Evolutionary conservation across 2,329 filamentous ascomycete genomes (phyloP), one percentile per base, ranked within the genome.

Genomic region (Venturia asperata): DNA sequence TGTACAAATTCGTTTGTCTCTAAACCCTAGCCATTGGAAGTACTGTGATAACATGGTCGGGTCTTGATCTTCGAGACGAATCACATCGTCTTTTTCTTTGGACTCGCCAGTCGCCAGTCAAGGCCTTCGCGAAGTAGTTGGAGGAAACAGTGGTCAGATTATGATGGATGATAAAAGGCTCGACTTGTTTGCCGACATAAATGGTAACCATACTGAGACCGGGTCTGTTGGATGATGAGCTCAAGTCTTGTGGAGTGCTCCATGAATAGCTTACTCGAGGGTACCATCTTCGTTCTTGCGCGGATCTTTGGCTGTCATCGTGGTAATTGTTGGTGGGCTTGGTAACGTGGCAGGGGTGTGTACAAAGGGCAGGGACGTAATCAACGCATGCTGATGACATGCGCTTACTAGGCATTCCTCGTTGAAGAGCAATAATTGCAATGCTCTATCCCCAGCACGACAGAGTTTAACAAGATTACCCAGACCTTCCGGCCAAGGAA

Each of bases 281-380:
- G 52, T 58, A 21, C 52, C 52, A 6, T 58, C 52, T 37, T 19
- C 52, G 37, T 58, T 37, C 52, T n/a, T 58, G 6, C 52, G 52
- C 6, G 52, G 52, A 10, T 37, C 52, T 7, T 58, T 56, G 17
- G 15, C 30, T 56, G 34, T 56, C n/a, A 13, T 21, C 27, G 30
- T 5, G 4, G 52, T 17, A 5, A 19, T 21, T 37, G 49, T 34
- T 30, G 49, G 11, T 19, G 27, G 24, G 13, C n/a, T n/a, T n/a
- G n/a, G n/a, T n/a, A n/a, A n/a, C n/a, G n/a, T n/a, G n/a, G n/a
- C n/a, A n/a, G n/a, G n/a, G n/a, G n/a, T n/a, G n/a, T n/a, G n/a
- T n/a, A n/a, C n/a, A n/a, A n/a, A n/a, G n/a, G n/a, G n/a, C n/a
- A n/a, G n/a, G n/a, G n/a, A n/a, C n/a, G n/a, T n/a, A n/a, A n/a